Base-by-base conservation (phyloP, 345 rosid genomes). In the Chamaenerion angustifolium region DNA sequence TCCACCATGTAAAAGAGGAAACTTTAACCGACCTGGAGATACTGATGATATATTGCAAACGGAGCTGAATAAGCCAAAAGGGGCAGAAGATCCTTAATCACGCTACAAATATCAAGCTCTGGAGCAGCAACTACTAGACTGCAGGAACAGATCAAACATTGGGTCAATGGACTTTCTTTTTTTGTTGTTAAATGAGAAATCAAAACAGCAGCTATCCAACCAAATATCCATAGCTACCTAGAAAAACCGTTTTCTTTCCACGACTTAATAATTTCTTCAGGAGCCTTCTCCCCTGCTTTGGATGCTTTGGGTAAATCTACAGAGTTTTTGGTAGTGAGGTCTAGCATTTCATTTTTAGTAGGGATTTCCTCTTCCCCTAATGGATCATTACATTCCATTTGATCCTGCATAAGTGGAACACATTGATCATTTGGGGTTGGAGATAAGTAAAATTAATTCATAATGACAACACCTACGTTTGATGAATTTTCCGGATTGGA, bases 161-260 rank as follows among this genome's bases (percentile, higher is more conserved):
- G 14, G 8, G 49, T 31, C n/a, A 50, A 19, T 12, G 12, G 16
- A 48, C 25, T 21, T 47, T 40, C 40, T 42, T 13, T 10, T 21
- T 35, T 12, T 46, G n/a, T n/a, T n/a, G n/a, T n/a, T n/a, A n/a
- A n/a, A 40, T 16, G 10, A 10, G 19, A 16, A 46, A 4, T 7
- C 40, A 42, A 21, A 16, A 18, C 14, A 41, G 12, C 43, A 54
- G 10, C 37, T 46, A 40, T 40, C 35, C 31, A 43, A 48, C 4
- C 45, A 50, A 18, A 46, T 17, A 40, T 40, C 40, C 45, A 21
- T 54, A 66, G 43, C 52, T 70, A 83, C 98, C 98, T 76, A 18
- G 96, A 84, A 66, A 84, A 92, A 13, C 95, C 98, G 54, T 82
- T 77, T 65, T 74, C 89, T 66, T 65, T 77, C 96, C 98, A 92